Evolutionary conservation across 2,329 filamentous ascomycete genomes (phyloP), one percentile per base, ranked within the genome.

Genomic region (Pseudogymnoascus sp.): DNA sequence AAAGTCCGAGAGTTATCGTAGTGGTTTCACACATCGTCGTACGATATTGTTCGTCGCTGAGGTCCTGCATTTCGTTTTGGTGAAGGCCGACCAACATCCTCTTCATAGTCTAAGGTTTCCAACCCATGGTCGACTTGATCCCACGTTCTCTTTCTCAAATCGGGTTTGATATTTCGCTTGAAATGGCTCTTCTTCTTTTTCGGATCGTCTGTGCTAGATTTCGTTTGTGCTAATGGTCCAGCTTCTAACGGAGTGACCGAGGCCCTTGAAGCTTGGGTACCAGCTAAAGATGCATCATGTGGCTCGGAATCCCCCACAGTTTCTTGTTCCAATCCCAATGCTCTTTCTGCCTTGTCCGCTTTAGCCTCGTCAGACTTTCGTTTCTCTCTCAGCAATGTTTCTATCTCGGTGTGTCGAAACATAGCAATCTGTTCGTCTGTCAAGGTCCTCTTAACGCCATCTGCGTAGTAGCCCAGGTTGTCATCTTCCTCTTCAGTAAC

Each of bases 351-450:
- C 15, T 53, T 53, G 11, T 53, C 28, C 2, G 20, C 37, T 33
- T 58, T 65, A 4, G 64, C 63, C 62, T 66, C 65, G 58, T 67
- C 43, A 41, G 60, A 65, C 66, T 71, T 65, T 66, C 72, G 62
- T 72, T 77, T 71, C 63, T 80, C 77, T 64, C 83, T 83, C 25
- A 89, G 77, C 38, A 96, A 76, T 11, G 83, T 75, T 69, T 94
- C 86, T 20, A 96, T 82, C 73, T 97, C 93, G 2, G 89, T 93
- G 71, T 95, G 90, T 64, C 92, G 82, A 72, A 97, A 97, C 64
- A 96, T 93, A 60, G 84, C 84, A 67, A 97, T 90, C 76, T 97
- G 90, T 67, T 91, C 89, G 69, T 97, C 90, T 8, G 92, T 97
- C 68, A 97, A 78, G 15, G 91, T 96, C 39, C 93, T 87, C 71